Conservation (phyloP, 1,139 yeast genomes). For the Kodamaea anthophila region DNA sequence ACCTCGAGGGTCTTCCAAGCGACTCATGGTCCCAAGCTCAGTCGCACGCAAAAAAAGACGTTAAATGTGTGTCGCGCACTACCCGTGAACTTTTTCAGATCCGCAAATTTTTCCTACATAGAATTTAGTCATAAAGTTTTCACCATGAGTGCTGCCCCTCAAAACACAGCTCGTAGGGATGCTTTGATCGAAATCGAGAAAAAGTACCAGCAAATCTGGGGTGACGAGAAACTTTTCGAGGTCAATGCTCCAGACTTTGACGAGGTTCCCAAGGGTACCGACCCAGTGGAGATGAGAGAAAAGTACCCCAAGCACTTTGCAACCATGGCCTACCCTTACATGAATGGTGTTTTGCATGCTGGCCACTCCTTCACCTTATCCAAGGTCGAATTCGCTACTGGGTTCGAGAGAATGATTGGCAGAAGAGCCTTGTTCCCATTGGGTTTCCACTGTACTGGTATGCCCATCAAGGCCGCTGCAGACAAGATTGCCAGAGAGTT, state of each 20-base stretch:
- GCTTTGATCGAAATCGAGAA: slow-evolving; percentile 83
- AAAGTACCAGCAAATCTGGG: slow-evolving; percentile 85
- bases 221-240: slow-evolving; percentile 77
- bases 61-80: slow-evolving; percentile 4
- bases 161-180: slow-evolving; percentile 85
- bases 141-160: slow-evolving; percentile 40
- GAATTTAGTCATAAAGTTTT: slow-evolving; percentile 6
- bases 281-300: slow-evolving; percentile 65
- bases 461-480: slow-evolving; percentile 97
- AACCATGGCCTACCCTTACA: slow-evolving; percentile 97
- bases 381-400: slow-evolving; percentile 88
- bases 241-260: slow-evolving; percentile 77
- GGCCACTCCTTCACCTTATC: slow-evolving; percentile 96
- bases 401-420: slow-evolving; percentile 93
- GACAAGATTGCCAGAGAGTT: slow-evolving; percentile 91
- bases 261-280: slow-evolving; percentile 49
- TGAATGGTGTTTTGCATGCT: slow-evolving; percentile 98
- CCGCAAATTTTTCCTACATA: slow-evolving; percentile 4
- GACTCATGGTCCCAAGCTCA: slow-evolving; percentile 16
- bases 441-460: slow-evolving; percentile 99
- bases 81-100: slow-evolving; percentile 2
- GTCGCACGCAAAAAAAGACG: slow-evolving; percentile 10
- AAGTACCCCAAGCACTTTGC: slow-evolving; percentile 83
- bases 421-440: slow-evolving; percentile 90
- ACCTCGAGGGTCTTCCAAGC: not conserved